Base-by-base conservation (phyloP, 2,329 filamentous ascomycete species). In the Dactylonectria estremocensis region DNA sequence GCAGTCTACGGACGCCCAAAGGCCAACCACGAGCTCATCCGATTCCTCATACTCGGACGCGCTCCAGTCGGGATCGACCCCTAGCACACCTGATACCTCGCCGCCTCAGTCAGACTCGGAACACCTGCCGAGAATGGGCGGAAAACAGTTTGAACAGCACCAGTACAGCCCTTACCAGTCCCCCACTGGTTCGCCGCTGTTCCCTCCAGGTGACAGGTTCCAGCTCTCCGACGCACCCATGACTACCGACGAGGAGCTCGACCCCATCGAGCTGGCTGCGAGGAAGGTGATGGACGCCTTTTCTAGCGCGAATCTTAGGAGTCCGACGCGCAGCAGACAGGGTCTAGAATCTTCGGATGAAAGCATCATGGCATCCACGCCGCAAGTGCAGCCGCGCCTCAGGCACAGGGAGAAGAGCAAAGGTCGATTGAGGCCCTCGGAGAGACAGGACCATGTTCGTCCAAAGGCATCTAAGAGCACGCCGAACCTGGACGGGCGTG, bases 331-430 rank as follows among this genome's bases (percentile, higher is more conserved):
- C 43, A 76, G 35, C 65, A 71, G 31, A 54, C 76, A 71, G 6
- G 68, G 67, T 2, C 22, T 68, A 3, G 69, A 61, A 35, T 68
- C 65, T 16, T 69, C 72, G 4, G 53, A 54, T 11, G 67, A 76
- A 20, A 62, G 58, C 37, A 66, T 64, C 56, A 49, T 62, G 79
- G 14, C 80, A 72, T 59, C 82, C 80, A 64, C 74, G 80, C 20
- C 83, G n/a, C 74, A 80, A 5, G 82, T 80, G 46, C 81, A 83
- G 45, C 82, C 83, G 46, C 75, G 82, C 9, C 76, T 85, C 5
- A 77, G 76, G 10, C 70, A 74, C 54, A 77, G 67, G 53, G 73
- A 74, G 8, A 74, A 71, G 55, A 76, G 71, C 66, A 76, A 72
- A 55, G 55, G 56, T 14, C 72, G 60, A 11, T 60, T 76, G 13